Conservation (phyloP, 1,139 yeast genomes). For the Yamadazyma sp. region DNA sequence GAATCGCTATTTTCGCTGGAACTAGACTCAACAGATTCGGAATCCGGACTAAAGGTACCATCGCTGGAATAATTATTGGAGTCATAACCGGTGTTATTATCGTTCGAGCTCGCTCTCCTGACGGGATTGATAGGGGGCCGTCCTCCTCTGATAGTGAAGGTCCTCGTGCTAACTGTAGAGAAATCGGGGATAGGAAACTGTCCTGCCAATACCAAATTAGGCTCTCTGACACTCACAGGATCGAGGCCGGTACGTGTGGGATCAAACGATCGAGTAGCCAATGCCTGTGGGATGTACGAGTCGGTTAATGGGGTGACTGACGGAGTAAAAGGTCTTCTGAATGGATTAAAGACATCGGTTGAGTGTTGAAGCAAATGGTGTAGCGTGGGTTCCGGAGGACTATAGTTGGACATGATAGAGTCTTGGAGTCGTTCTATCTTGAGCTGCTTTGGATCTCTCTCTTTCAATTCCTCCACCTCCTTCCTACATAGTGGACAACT, state of each 20-base stretch:
- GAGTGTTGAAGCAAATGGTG: constrained; percentile 29
- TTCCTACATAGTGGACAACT: constrained; percentile 49
- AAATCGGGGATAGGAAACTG: constrained; percentile 31
- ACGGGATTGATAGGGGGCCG: constrained; percentile 2
- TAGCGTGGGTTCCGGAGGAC: constrained; percentile 19
- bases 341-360: constrained; percentile 43
- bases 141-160: constrained; percentile 3
- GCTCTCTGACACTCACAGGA: constrained; percentile 20
- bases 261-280: constrained; percentile 24
- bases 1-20: not conserved
- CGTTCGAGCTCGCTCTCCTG: constrained; percentile 10
- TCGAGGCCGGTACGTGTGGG: constrained; percentile 8
- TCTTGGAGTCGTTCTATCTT: constrained; percentile 17
- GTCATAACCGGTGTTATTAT: constrained; percentile 7
- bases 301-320: constrained; percentile 44
- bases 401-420: constrained; percentile 11
- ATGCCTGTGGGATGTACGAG: constrained; percentile 37
- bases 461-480: constrained; percentile 35
- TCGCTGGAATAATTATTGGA: constrained; percentile 1
- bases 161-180: constrained; percentile 6
- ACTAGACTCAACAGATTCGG: constrained; percentile 1
- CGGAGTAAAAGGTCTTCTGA: constrained; percentile 37
- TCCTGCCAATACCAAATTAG: constrained; percentile 31
- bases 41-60: not conserved
- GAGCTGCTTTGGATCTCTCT: constrained; percentile 21